Conservation (phyloP, 208 protist genomes). For the Herpetomonas muscarum region DNA sequence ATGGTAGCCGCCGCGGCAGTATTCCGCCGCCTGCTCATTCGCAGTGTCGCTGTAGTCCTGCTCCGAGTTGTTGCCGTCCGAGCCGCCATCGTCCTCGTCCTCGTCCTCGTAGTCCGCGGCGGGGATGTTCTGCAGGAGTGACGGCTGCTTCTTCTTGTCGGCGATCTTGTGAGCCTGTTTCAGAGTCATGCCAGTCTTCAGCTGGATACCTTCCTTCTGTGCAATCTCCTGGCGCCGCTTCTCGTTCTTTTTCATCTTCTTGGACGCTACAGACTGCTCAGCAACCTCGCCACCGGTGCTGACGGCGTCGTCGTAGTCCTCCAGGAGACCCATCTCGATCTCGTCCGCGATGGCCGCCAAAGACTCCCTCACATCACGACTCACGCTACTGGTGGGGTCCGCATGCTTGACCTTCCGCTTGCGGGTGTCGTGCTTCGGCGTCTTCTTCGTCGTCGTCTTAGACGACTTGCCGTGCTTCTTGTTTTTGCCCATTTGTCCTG, state of each 20-base stretch:
- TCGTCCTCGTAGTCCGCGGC: conserved; percentile 35
- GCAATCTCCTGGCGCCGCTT: conserved; percentile 30
- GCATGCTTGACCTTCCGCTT: conserved; percentile 54
- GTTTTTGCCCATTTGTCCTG: conserved; percentile 24
- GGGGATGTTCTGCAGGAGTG: conserved; percentile 31
- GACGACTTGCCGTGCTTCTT: conserved; percentile 45
- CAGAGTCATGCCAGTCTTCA: conserved; percentile 73
- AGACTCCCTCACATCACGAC: conserved; percentile 36
- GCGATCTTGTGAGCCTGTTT: conserved; percentile 51
- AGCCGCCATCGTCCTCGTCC: conserved; percentile 37
- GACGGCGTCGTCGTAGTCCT: neutral
- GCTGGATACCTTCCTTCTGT: conserved; percentile 30
- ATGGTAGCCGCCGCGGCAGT: conserved; percentile 96
- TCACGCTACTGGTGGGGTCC: conserved; percentile 59
- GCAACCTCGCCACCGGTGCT: conserved; percentile 4
- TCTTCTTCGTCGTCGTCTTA: conserved; percentile 40
- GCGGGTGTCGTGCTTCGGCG: conserved; percentile 43
- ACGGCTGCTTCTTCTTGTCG: conserved; percentile 22
- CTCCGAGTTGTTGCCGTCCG: conserved; percentile 41
- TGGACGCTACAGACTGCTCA: conserved; percentile 11
- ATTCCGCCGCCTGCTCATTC: conserved; percentile 78
- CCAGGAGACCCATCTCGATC: conserved; percentile 26
- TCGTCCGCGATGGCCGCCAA: conserved; percentile 50
- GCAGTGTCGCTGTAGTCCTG: conserved; percentile 87
- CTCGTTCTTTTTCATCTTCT: conserved; percentile 24